phyloP scores from a whole-genome alignment of 805 yeast genomes.

The Ogataea zsoltii region DNA sequence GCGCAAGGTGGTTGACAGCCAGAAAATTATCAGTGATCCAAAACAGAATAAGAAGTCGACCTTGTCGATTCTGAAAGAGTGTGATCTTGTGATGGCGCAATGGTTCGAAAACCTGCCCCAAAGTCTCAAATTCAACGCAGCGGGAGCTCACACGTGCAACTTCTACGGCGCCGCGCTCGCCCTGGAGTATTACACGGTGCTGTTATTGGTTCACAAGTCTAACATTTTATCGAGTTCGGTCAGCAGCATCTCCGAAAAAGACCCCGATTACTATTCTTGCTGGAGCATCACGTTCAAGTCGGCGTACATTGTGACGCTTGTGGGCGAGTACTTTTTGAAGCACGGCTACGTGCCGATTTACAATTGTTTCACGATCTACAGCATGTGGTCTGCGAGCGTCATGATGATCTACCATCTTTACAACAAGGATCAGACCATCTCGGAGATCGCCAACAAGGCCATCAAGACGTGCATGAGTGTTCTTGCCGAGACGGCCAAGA shows the following conservation, averaged over 20 bases:
- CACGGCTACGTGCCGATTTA: slow-evolving; percentile 52
- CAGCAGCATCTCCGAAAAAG: slow-evolving; percentile 32
- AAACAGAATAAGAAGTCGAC: slow-evolving; percentile 25
- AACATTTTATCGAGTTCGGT: slow-evolving; percentile 46
- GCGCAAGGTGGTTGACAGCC: slow-evolving; percentile 47
- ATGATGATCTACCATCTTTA: slow-evolving; percentile 70
- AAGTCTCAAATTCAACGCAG: slow-evolving; percentile 50
- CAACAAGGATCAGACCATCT: slow-evolving; percentile 28
- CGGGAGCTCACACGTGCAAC: slow-evolving; percentile 30
- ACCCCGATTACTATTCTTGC: slow-evolving; percentile 53
- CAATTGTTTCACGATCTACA: slow-evolving; percentile 37
- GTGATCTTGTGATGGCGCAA: slow-evolving; percentile 71
- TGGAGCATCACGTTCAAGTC: slow-evolving; percentile 84
- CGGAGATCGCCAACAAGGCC: slow-evolving; percentile 26
- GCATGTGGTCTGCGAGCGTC: slow-evolving; percentile 62
- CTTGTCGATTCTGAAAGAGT: slow-evolving; percentile 46
- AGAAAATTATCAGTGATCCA: slow-evolving; percentile 3
- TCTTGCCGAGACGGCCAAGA: slow-evolving; percentile 44
- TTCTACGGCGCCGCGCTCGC: slow-evolving; percentile 59
- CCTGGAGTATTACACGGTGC: slow-evolving; percentile 66
- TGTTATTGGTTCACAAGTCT: slow-evolving; percentile 70
- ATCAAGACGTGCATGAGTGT: slow-evolving; percentile 31
- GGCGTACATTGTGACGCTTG: slow-evolving; percentile 70
- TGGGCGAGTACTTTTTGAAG: slow-evolving; percentile 55
- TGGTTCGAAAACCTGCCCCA: slow-evolving; percentile 71